Conservation (phyloP, 2,329 filamentous ascomycete species). For the Exophiala sideris region DNA sequence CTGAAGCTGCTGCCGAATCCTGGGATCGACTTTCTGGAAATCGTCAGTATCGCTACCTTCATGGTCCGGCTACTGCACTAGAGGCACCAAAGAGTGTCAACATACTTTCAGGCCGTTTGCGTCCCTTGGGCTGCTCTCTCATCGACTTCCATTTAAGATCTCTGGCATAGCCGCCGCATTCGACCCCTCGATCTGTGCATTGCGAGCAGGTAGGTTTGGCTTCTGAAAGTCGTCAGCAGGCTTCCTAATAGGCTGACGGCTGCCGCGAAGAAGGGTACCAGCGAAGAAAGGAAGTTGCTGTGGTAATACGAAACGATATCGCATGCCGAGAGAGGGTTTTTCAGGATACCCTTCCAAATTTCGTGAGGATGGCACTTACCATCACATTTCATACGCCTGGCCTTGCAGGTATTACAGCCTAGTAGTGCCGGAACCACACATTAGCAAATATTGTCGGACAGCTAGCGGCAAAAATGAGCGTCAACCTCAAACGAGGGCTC, state of each 20-base stretch:
- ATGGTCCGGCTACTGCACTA: background rate
- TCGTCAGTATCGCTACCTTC: background rate
- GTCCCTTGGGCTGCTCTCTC: too few relatives aligned
- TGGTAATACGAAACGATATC: too few relatives aligned
- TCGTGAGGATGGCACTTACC: too few relatives aligned
- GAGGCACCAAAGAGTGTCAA: background rate
- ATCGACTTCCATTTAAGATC: slow-evolving; percentile 1
- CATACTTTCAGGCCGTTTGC: background rate
- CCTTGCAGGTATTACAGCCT: slow-evolving; percentile 5
- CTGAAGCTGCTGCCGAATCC: background rate
- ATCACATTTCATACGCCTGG: slow-evolving; percentile 6
- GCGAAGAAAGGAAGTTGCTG: too few relatives aligned
- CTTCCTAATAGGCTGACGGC: too few relatives aligned
- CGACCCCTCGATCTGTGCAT: background rate
- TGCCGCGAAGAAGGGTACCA: too few relatives aligned
- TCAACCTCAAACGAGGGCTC: background rate
- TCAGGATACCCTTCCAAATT: too few relatives aligned
- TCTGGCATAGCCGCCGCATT: slow-evolving; percentile 3
- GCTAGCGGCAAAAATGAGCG: background rate
- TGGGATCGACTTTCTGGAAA: background rate
- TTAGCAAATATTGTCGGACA: background rate
- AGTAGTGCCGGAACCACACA: background rate
- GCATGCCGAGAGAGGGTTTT: too few relatives aligned
- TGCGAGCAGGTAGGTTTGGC: slow-evolving; percentile 1
- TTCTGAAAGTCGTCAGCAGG: background rate